Conservation (phyloP, 495 filamentous ascomycete species). For the Rusavskia elegans region DNA sequence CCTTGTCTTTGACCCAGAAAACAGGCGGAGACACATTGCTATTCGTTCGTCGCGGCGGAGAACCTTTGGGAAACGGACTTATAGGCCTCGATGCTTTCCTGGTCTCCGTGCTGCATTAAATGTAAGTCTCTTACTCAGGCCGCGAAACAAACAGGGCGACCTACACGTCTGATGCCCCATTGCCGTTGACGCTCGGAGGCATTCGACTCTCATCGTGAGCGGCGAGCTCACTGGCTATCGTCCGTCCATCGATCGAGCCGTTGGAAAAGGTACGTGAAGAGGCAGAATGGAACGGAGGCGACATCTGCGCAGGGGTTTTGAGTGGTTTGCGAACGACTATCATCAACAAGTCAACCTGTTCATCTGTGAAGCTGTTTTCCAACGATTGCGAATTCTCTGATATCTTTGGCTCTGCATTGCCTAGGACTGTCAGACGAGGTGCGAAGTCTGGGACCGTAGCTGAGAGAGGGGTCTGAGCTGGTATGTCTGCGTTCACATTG, state of each 20-base stretch:
- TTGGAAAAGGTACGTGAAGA: conserved; percentile 35
- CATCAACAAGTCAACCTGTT: conserved; percentile 34
- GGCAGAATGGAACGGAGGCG: conserved; percentile 22
- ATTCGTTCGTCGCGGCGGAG: conserved; percentile 4
- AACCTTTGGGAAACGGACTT: conserved; percentile 10
- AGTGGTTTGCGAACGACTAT: conserved; percentile 27
- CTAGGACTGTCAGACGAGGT: conserved; percentile 20
- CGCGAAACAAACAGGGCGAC: neutral
- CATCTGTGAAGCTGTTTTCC: conserved; percentile 32
- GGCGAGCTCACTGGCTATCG: conserved; percentile 21
- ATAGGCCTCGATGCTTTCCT: conserved; percentile 7
- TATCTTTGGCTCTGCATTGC: conserved; percentile 18
- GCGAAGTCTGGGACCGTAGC: neutral
- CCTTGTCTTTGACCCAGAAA: conserved; percentile 34
- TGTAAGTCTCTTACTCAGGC: neutral
- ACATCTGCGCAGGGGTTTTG: conserved; percentile 8
- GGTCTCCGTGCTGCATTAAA: conserved; percentile 3
- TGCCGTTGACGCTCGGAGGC: conserved; percentile 8
- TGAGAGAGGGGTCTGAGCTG: no score
- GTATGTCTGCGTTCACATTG: no score
- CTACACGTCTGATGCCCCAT: conserved; percentile 18
- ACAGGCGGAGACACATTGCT: conserved; percentile 12
- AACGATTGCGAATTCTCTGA: conserved; percentile 8
- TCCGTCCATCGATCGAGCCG: conserved; percentile 36
- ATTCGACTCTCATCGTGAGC: conserved; percentile 15